Percentiles rank a stretch among this genome's conserved stretches.
These are phyloP conservation scores for Afroboletus lepidellus DNA, from an alignment of 1,284 basidiomycete species.

Conservation along the genomic window DNA sequence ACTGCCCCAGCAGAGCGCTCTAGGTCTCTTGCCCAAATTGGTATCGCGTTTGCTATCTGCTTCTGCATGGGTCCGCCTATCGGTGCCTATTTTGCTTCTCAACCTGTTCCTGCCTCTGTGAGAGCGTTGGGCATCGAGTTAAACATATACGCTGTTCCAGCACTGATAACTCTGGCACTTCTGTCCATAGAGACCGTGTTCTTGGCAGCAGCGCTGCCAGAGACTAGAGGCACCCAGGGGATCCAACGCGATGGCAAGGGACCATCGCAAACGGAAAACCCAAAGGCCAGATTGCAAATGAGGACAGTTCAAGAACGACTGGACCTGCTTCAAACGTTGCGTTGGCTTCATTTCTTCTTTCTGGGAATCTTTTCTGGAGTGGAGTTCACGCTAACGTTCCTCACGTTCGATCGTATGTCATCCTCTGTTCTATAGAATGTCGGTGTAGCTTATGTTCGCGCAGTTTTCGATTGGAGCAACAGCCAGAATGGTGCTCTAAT, in stretches of 20 bases:
- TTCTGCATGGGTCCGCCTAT: slow-evolving; percentile 86
- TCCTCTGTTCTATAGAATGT: neutral
- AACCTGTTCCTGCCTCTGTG: slow-evolving; percentile 58
- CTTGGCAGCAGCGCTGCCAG: slow-evolving; percentile 69
- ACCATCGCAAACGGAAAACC: slow-evolving; percentile 21
- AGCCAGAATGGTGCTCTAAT: slow-evolving; percentile 85
- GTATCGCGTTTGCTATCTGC: slow-evolving; percentile 91
- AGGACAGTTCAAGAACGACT: slow-evolving; percentile 52
- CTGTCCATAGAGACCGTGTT: slow-evolving; percentile 72
- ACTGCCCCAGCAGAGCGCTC: slow-evolving; percentile 75
- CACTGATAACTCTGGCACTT: slow-evolving; percentile 71
- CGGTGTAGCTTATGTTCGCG: neutral
- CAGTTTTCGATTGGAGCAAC: slow-evolving; percentile 87
- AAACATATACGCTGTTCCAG: slow-evolving; percentile 86
- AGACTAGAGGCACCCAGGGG: slow-evolving; percentile 60
- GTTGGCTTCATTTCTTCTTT: slow-evolving; percentile 77
- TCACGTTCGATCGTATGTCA: slow-evolving; percentile 79
- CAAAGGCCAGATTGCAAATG: slow-evolving; percentile 23
- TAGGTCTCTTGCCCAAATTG: slow-evolving; percentile 85
- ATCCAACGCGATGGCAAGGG: slow-evolving; percentile 21
- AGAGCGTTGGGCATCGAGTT: slow-evolving; percentile 62
- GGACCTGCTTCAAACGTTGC: slow-evolving; percentile 51
- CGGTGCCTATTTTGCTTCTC: slow-evolving; percentile 77
- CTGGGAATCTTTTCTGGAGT: slow-evolving; percentile 87
- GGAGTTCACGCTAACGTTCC: slow-evolving; percentile 89